These are phyloP conservation scores for Rosa chinensis DNA, from an alignment of 306 rosid genomes.

Conservation along the genomic window DNA sequence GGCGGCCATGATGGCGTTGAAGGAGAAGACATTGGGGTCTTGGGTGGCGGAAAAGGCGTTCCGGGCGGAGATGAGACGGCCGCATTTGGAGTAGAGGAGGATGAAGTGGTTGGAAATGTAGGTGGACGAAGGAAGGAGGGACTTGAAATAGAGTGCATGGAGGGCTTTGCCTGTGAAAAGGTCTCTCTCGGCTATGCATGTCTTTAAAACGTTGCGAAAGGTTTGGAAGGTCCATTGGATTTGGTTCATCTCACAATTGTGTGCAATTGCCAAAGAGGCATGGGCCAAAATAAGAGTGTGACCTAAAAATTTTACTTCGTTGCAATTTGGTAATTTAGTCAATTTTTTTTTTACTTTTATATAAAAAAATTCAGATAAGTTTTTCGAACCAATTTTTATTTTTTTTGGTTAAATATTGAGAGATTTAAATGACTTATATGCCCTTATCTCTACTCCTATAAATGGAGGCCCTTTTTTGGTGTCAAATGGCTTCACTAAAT, in stretches of 20 bases:
- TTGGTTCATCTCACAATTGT: slow-evolving; percentile 38
- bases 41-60: slow-evolving; percentile 34
- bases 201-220: slow-evolving; percentile 51
- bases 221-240: slow-evolving; percentile 36
- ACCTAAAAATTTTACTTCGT: no score
- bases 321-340: no score
- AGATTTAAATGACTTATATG: no score
- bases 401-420: no score
- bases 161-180: slow-evolving; percentile 44
- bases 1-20: slow-evolving; percentile 41
- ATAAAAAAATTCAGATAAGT: no score
- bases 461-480: no score
- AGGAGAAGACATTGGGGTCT: slow-evolving; percentile 48
- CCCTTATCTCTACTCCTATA: no score
- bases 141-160: slow-evolving; percentile 45
- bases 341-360: no score
- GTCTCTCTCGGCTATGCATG: slow-evolving; percentile 49
- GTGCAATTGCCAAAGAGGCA: neutral
- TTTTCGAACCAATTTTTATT: no score
- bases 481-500: no score
- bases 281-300: no score
- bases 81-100: slow-evolving; percentile 52
- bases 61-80: slow-evolving; percentile 37
- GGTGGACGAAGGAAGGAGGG: slow-evolving; percentile 47
- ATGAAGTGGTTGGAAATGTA: slow-evolving; percentile 54